These are phyloP conservation scores for Dendrostoma leiphaemia DNA, from an alignment of 2,329 filamentous ascomycete species.

Conservation along the genomic window DNA sequence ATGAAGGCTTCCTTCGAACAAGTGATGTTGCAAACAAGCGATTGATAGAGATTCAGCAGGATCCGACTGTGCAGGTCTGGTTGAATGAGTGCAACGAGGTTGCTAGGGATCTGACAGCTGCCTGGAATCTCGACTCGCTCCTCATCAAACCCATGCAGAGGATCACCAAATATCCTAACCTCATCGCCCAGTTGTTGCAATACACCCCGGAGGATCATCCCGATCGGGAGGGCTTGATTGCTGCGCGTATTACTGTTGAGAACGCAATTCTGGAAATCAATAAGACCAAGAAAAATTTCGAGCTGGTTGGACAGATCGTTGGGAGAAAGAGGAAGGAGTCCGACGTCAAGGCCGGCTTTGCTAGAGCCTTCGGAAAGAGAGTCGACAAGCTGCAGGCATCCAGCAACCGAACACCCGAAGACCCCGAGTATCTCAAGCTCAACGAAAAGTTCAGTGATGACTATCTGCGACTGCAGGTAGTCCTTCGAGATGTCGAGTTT, in stretches of 20 bases:
- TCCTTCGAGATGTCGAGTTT: constrained; percentile 89
- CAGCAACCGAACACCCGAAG: constrained; percentile 63
- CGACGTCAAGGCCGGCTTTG: constrained; percentile 78
- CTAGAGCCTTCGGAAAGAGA: constrained; percentile 85
- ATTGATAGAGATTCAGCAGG: constrained; percentile 61
- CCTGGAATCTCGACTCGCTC: constrained; percentile 95
- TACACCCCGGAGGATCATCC: constrained; percentile 81
- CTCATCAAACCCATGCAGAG: constrained; percentile 96
- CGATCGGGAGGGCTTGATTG: constrained; percentile 65
- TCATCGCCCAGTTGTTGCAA: constrained; percentile 77
- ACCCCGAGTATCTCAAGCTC: constrained; percentile 75
- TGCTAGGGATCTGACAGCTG: constrained; percentile 85
- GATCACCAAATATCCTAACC: constrained; percentile 87
- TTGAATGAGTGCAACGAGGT: constrained; percentile 89
- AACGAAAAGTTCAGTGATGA: constrained; percentile 89
- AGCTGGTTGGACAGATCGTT: constrained; percentile 87
- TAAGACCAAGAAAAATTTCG: constrained; percentile 90
- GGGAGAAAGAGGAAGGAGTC: constrained; percentile 83
- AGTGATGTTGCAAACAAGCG: constrained; percentile 62
- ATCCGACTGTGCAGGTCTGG: constrained; percentile 74
- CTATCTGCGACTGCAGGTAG: constrained; percentile 87
- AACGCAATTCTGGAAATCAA: constrained; percentile 83
- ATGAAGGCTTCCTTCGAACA: constrained; percentile 62
- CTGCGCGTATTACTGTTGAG: constrained; percentile 53
- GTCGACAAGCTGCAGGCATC: constrained; percentile 79